Evolutionary conservation across 768 basidiomycete genomes (phyloP), one percentile per base, ranked within the genome.

Genomic region (Russula olivacea): DNA sequence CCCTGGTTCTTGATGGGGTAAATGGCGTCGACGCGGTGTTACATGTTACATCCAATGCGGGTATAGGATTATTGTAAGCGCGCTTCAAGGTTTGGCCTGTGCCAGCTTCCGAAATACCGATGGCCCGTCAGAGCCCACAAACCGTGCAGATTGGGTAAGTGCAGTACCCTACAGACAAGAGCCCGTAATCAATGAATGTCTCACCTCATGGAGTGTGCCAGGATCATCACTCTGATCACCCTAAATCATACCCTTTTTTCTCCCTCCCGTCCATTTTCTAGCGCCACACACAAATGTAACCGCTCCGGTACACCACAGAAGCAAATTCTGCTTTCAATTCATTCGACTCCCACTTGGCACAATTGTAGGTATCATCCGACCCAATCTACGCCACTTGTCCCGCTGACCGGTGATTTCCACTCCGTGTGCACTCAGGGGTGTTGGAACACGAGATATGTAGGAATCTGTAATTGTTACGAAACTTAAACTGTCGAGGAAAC

Each of bases 1-100:
- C 65, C 17, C 30, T 19, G 2, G 30, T 51, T 74, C 17, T 32
- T 15, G 40, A 43, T 30, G 6, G 30, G 6, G 30, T 30, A 30
- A 30, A 4, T 30, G 28, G 2, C 28, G 30, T 30, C 5, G 30
- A 30, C 15, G 14, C 9, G 23, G 12, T n/a, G 12, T n/a, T 30
- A 15, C 19, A 9, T 19, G 19, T 45, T 45, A 10, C n/a, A 43
- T 36, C 30, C 19, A 25, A 28, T 25, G n/a, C n/a, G 7, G 36
- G 17, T 40, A 32, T 41, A 21, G 52, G 25, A 30, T 34, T 17
- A 15, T 47, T 17, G 30, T n/a, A 28, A 15, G 28, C 55, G 11
- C 4, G n/a, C 28, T 4, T 15, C 30, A 32, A 15, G 30, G 41
- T 25, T 53, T 19, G 51, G 21, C 21, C 32, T 30, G 41, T 32